These are phyloP conservation scores for Pyrenochaeta sp. DNA, from an alignment of 2,329 filamentous ascomycete species.

Conservation along the genomic window DNA sequence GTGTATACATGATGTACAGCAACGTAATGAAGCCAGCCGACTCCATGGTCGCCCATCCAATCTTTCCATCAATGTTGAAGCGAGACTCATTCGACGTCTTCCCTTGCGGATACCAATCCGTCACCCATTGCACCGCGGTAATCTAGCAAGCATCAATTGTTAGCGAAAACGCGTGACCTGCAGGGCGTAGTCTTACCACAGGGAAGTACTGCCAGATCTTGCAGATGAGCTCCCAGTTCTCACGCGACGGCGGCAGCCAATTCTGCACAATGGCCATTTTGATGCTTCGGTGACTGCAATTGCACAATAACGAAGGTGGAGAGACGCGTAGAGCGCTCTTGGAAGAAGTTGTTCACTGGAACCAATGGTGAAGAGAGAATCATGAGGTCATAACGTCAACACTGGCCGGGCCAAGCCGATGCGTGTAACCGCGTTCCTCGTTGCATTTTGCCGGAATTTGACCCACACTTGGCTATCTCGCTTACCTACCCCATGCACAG, in stretches of 20 bases:
- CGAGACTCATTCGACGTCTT: constrained; percentile 81
- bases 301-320: not conserved
- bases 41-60: constrained; percentile 92
- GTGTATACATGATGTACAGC: constrained; percentile 77
- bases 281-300: not conserved
- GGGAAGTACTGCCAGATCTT: constrained; percentile 61
- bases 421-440: constrained; percentile 1
- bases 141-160: constrained; percentile 60
- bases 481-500: not conserved
- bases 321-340: not conserved
- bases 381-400: constrained; percentile 27
- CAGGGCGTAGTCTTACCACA: constrained; percentile 47
- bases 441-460: not conserved
- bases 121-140: constrained; percentile 74
- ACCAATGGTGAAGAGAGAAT: not conserved
- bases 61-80: constrained; percentile 87
- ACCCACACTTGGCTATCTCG: not conserved
- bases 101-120: constrained; percentile 86
- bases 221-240: constrained; percentile 59
- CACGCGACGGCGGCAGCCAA: constrained; percentile 59
- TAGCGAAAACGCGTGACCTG: constrained; percentile 1
- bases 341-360: not conserved
- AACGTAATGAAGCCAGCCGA: constrained; percentile 77
- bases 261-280: constrained; percentile 55
- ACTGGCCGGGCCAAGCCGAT: constrained; percentile 21